Base-by-base conservation (phyloP, 768 basidiomycete species). In the Mycena albidolilacea region DNA sequence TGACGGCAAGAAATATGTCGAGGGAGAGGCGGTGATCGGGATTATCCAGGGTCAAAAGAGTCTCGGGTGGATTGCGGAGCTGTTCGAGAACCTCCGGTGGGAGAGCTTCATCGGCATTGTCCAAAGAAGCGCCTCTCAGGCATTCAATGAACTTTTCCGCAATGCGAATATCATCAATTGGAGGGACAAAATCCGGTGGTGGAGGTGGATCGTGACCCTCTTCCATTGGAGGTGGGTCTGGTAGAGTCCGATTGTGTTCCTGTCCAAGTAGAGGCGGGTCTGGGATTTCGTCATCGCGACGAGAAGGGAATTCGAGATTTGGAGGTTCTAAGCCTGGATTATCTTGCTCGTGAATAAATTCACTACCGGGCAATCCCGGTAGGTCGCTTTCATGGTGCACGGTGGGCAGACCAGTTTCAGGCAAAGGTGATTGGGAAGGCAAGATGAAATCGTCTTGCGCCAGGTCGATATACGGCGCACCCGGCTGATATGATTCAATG, bases 11-110 rank as follows among this genome's bases (percentile, higher is more conserved):
- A 64, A 79, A 85, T 1, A 84, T 50, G 12, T 84, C 79, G 30
- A 87, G 41, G 0, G 83, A 82, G n/a, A 82, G 79, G 3, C 79
- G 78, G 10, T 75, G 70, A 64, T 81, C 76, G 30, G 79, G 77
- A 19, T 50, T 50, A 10, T 81, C 77, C 0, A 77, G 67, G 44
- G 82, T 78, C 41, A 69, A 50, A 0, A 63, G 54, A 3, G 43
- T 70, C 39, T 77, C 37, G 3, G 50, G 64, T 0, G 84, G 84
- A 70, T 82, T 77, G 21, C 79, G 75, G 1, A 85, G 76, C 5
- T 73, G 72, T 3, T 78, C 48, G 19, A 82, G 35, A 9, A 75
- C 66, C 7, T 72, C 67, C 0, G 66, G 17, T 43, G 78, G 73
- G 7, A 83, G 75, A 5, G 62, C 68, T 30, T 81, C 75, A 14